These are phyloP conservation scores for Bipolaris gigantea DNA, from an alignment of 2,329 filamentous ascomycete species.

Conservation along the genomic window DNA sequence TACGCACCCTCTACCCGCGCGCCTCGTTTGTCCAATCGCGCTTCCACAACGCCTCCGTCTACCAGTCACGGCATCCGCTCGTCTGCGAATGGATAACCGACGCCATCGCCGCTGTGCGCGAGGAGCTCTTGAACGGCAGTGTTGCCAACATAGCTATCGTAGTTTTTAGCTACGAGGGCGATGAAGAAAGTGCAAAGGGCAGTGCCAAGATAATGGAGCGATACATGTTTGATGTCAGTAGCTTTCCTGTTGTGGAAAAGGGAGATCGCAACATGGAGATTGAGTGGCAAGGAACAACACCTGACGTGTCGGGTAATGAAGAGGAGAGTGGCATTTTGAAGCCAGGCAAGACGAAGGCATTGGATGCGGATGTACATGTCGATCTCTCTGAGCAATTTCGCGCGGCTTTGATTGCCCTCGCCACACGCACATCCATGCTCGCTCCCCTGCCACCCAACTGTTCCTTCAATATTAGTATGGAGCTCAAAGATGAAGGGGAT, in stretches of 20 bases:
- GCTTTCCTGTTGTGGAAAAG: slow-evolving; percentile 55
- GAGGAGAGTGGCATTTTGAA: slow-evolving; percentile 8
- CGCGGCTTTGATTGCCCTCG: slow-evolving; percentile 65
- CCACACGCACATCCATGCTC: slow-evolving; percentile 62
- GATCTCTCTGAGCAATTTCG: slow-evolving; percentile 75
- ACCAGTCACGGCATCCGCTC: slow-evolving; percentile 81
- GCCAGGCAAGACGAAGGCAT: slow-evolving; percentile 13
- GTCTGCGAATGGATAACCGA: slow-evolving; percentile 86
- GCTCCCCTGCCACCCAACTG: slow-evolving; percentile 63
- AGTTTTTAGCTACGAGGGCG: slow-evolving; percentile 51
- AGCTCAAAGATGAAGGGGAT: slow-evolving; percentile 64
- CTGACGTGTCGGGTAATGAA: slow-evolving; percentile 8
- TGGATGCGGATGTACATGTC: slow-evolving; percentile 34
- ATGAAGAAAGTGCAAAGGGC: slow-evolving; percentile 9
- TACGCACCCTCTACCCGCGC: slow-evolving; percentile 76
- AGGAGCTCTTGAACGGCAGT: slow-evolving; percentile 64
- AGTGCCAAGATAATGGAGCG: slow-evolving; percentile 59
- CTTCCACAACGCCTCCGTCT: slow-evolving; percentile 81
- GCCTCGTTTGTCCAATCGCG: slow-evolving; percentile 76
- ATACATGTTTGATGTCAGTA: slow-evolving; percentile 62
- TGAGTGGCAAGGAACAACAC: slow-evolving; percentile 38
- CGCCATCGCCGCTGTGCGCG: slow-evolving; percentile 71
- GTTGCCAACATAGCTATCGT: slow-evolving; percentile 60
- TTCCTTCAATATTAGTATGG: slow-evolving; percentile 76
- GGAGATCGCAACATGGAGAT: slow-evolving; percentile 56